A percentile compares a stretch with the other conserved stretches of the same genome.
Evolutionary conservation across 768 basidiomycete species (phyloP).

Genomic region (Pholiota conissans): DNA sequence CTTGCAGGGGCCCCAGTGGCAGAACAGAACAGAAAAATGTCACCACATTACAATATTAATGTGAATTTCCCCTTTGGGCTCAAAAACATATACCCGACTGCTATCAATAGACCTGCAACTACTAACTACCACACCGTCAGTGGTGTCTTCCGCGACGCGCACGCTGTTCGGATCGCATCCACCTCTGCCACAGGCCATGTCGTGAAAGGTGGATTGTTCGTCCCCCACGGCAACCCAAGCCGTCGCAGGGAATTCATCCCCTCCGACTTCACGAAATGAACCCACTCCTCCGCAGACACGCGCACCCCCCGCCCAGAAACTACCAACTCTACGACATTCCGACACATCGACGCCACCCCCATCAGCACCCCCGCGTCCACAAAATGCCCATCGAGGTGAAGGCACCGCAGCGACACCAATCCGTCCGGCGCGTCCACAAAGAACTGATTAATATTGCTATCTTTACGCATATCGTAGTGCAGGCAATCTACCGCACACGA

Average conservation of each 20-base stretch:
- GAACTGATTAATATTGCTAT: conserved; percentile 19
- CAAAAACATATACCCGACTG: neutral
- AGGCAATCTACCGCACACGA: conserved; percentile 42
- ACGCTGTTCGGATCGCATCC: conserved; percentile 18
- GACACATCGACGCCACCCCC: conserved; percentile 33
- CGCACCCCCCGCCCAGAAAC: conserved; percentile 39
- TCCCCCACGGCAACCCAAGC: conserved; percentile 39
- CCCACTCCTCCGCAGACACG: conserved; percentile 43
- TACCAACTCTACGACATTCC: conserved; percentile 38
- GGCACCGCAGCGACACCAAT: conserved; percentile 31
- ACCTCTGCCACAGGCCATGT: conserved; percentile 30
- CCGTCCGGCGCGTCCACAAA: conserved; percentile 31
- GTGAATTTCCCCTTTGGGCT: conserved; percentile 2
- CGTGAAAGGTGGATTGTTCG: conserved; percentile 38
- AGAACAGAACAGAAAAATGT: neutral
- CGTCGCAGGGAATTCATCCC: conserved; percentile 32
- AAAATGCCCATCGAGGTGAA: conserved; percentile 43
- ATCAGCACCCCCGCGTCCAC: conserved; percentile 36
- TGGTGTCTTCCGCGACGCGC: conserved; percentile 13
- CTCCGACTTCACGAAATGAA: conserved; percentile 35
- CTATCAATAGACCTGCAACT: neutral
- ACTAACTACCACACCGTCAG: conserved; percentile 5
- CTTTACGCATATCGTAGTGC: conserved; percentile 40
- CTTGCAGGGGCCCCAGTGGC: conserved; percentile 10
- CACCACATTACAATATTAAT: neutral